phyloP scores from a whole-genome alignment of 345 rosid genomes.

The Noccaea caerulescens region DNA sequence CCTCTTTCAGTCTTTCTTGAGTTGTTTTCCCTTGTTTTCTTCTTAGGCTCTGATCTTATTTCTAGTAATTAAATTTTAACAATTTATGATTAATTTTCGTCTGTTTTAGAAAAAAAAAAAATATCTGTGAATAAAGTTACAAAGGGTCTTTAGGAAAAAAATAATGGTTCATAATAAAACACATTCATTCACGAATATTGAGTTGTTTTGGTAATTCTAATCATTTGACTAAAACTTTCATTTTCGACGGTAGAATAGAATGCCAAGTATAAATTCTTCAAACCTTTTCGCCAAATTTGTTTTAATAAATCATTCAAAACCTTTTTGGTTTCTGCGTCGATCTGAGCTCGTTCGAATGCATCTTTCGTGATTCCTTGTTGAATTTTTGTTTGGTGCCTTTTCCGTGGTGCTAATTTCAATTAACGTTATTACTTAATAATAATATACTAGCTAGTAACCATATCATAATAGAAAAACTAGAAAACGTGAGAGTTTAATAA shows the following conservation, averaged over 20 bases:
- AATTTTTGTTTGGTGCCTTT: constrained; percentile 23
- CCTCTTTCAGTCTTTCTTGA: no score
- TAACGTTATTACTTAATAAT: neutral
- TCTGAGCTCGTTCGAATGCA: constrained; percentile 38
- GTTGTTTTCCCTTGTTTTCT: no score
- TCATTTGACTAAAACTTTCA: constrained; percentile 35
- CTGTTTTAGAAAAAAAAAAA: no score
- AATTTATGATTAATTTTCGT: no score
- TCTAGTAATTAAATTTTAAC: no score
- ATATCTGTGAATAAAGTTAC: neutral
- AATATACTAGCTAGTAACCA: neutral
- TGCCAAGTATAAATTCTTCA: constrained; percentile 36
- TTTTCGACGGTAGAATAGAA: constrained; percentile 32
- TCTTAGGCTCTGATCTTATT: no score
- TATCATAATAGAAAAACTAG: neutral
- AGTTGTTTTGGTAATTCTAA: constrained; percentile 13
- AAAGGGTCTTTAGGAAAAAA: constrained; percentile 14
- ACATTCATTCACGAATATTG: constrained; percentile 33
- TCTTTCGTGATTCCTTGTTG: constrained; percentile 37
- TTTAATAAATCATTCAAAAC: constrained; percentile 3
- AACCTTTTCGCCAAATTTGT: constrained; percentile 28
- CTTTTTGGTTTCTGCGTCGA: constrained; percentile 29
- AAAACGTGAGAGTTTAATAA: neutral
- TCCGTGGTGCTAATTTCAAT: constrained; percentile 18
- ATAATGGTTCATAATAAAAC: constrained; percentile 22